Evolutionary conservation across 2,329 filamentous ascomycete species (phyloP).

Genomic region (Neocucurbitaria cava): DNA sequence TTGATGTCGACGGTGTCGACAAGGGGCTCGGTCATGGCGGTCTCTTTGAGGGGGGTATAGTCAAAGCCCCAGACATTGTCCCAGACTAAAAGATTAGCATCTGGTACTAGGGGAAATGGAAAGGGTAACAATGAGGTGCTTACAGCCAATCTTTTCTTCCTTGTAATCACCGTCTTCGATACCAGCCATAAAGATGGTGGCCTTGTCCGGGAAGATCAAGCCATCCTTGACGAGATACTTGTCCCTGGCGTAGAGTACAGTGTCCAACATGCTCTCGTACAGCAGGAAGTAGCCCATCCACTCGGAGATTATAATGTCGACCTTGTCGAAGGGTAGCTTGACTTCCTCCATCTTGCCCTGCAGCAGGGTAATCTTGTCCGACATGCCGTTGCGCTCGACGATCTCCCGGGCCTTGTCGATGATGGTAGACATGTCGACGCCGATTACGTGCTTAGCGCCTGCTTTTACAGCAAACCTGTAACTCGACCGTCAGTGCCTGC

Average conservation of each 20-base stretch:
- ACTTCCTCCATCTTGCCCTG: constrained; percentile 99
- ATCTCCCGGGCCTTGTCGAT: constrained; percentile 98
- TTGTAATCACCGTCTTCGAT: constrained; percentile 99
- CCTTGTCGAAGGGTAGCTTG: constrained; percentile 87
- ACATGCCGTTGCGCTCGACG: constrained; percentile 87
- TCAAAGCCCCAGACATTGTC: constrained; percentile 99
- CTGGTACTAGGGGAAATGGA: too few species aligned
- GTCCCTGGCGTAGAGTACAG: constrained; percentile 94
- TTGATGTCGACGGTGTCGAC: constrained; percentile 98
- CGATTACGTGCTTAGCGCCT: constrained; percentile 97
- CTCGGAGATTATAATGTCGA: constrained; percentile 99
- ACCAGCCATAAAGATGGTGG: constrained; percentile 93
- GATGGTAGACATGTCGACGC: constrained; percentile 99
- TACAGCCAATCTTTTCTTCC: constrained; percentile 99
- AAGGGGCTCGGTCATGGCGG: constrained; percentile 91
- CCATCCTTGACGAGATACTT: constrained; percentile 85
- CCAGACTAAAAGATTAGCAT: constrained; percentile 74
- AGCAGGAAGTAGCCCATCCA: constrained; percentile 99
- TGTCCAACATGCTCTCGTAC: constrained; percentile 99
- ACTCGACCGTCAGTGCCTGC: constrained; percentile 26
- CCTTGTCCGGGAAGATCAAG: constrained; percentile 98
- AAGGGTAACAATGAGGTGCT: not conserved
- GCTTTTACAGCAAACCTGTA: constrained; percentile 93
- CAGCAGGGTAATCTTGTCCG: constrained; percentile 94
- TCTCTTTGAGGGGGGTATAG: constrained; percentile 91